phyloP scores from a whole-genome alignment of 2,329 filamentous ascomycete genomes.

The Paramyrothecium roridum region DNA sequence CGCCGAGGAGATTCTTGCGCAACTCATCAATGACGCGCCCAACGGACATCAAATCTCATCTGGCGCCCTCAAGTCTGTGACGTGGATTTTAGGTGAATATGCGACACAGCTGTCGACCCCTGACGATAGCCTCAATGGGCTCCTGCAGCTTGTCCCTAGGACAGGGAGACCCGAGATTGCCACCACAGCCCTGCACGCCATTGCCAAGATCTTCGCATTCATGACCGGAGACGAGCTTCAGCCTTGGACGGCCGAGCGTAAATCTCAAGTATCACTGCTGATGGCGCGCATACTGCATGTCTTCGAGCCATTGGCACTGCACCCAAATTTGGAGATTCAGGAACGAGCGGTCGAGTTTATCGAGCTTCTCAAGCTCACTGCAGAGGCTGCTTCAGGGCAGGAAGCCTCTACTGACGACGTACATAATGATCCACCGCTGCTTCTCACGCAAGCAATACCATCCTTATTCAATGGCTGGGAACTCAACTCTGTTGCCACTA shows the following conservation, averaged over 20 bases:
- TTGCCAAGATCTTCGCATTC: constrained; percentile 78
- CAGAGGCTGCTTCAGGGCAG: constrained; percentile 73
- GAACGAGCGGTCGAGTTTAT: constrained; percentile 91
- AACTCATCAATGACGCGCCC: constrained; percentile 49
- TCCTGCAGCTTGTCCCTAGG: constrained; percentile 65
- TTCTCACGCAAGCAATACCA: constrained; percentile 88
- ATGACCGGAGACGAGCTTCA: constrained; percentile 63
- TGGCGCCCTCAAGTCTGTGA: constrained; percentile 70
- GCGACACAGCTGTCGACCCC: constrained; percentile 67
- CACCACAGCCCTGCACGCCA: constrained; percentile 77
- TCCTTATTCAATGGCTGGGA: constrained; percentile 83
- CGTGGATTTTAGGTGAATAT: constrained; percentile 90
- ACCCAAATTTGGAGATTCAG: constrained; percentile 90
- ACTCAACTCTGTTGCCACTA: constrained; percentile 82
- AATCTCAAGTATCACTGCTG: constrained; percentile 71
- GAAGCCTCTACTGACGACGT: constrained; percentile 50
- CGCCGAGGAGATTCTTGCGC: constrained; percentile 71
- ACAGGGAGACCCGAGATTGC: constrained; percentile 62
- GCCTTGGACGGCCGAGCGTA: constrained; percentile 70
- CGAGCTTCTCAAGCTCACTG: constrained; percentile 82
- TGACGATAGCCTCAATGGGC: constrained; percentile 67
- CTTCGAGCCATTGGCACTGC: constrained; percentile 72
- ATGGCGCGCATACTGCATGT: constrained; percentile 80
- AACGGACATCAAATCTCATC: constrained; percentile 54
- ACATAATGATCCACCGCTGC: constrained; percentile 68